Base-by-base conservation (phyloP, 768 basidiomycete species). In the Termitomyces sp. region DNA sequence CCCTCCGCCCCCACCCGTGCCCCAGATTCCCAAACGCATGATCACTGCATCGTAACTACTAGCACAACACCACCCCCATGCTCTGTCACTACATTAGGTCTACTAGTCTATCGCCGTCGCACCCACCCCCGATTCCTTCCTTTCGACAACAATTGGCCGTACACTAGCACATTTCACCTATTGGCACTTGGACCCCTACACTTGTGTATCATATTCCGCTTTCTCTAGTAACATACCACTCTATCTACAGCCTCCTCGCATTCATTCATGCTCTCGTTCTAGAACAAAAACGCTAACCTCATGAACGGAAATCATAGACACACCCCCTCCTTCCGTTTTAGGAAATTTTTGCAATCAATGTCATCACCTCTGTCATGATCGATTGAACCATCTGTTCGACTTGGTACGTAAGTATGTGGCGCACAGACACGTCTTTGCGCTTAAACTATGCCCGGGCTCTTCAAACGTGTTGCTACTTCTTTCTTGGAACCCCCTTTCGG, bases 1-100 rank as follows among this genome's bases (percentile, higher is more conserved):
- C 16, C 51, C 47, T 5, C 50, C 61, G 1, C 55, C 58, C 9
- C 57, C 61, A 4, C 58, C 61, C 16, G 45, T 62, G 33, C 62
- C 62, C 18, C 55, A 8, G 16, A 30, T 57, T 8, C 56, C 60
- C 10, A 39, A 44, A 27, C 22, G 30, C 7, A 39, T n/a, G n/a
- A n/a, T 27, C 18, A 37, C n/a, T 36, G 5, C 27, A 45, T 45
- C 43, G 30, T 30, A 30, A 7, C 33, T n/a, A n/a, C n/a, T n/a
- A n/a, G n/a, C n/a, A n/a, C n/a, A n/a, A n/a, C n/a, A n/a, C 27
- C n/a, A 33, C 30, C 22, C 26, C 44, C 26, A 45, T 42, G 37
- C 48, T 8, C 34, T 12, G 32, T 24, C 42, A 37, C 24, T 49
- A 55, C 46, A 44, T 48, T 49, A 55, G 39, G 40, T 55, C 40